Evolutionary conservation across 2,329 filamentous ascomycete genomes (phyloP).

Genomic region (Lachnellula hyalina): DNA sequence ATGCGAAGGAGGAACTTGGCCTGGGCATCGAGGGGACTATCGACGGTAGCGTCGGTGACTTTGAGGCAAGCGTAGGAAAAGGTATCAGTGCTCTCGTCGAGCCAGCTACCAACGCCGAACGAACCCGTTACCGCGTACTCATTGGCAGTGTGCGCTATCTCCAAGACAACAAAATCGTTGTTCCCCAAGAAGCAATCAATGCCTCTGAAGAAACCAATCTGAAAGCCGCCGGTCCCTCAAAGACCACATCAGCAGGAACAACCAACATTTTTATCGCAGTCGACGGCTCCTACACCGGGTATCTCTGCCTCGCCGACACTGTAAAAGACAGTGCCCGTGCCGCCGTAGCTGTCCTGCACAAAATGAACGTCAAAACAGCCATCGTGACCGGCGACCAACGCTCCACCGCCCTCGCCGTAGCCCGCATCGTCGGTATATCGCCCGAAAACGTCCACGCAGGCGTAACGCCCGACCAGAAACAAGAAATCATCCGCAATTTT

Average conservation of each 20-base stretch:
- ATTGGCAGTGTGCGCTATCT: slow-evolving; percentile 80
- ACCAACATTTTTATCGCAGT: slow-evolving; percentile 92
- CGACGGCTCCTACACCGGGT: slow-evolving; percentile 73
- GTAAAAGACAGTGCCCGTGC: slow-evolving; percentile 84
- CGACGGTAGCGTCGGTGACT: slow-evolving; percentile 80
- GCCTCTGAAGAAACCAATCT: slow-evolving; percentile 56
- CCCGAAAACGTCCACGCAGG: slow-evolving; percentile 72
- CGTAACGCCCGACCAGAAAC: slow-evolving; percentile 89
- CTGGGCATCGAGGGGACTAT: slow-evolving; percentile 67
- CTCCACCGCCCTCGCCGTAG: slow-evolving; percentile 78
- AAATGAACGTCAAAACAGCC: slow-evolving; percentile 79
- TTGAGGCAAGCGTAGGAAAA: slow-evolving; percentile 75
- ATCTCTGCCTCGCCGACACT: slow-evolving; percentile 79
- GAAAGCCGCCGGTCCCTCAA: slow-evolving; percentile 35
- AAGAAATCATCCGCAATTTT: slow-evolving; percentile 72
- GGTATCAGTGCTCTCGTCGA: slow-evolving; percentile 81
- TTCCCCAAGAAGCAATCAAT: slow-evolving; percentile 59
- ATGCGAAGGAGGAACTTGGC: slow-evolving; percentile 70
- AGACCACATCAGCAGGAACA: slow-evolving; percentile 54
- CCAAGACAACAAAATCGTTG: slow-evolving; percentile 59
- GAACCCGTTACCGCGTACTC: slow-evolving; percentile 69
- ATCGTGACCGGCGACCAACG: slow-evolving; percentile 93
- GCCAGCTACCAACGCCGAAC: slow-evolving; percentile 62
- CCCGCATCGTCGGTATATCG: slow-evolving; percentile 74
- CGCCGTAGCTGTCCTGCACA: slow-evolving; percentile 73